Evolutionary conservation across 2,329 filamentous ascomycete species (phyloP).

Genomic region (Nothomitra cinnamomea): DNA sequence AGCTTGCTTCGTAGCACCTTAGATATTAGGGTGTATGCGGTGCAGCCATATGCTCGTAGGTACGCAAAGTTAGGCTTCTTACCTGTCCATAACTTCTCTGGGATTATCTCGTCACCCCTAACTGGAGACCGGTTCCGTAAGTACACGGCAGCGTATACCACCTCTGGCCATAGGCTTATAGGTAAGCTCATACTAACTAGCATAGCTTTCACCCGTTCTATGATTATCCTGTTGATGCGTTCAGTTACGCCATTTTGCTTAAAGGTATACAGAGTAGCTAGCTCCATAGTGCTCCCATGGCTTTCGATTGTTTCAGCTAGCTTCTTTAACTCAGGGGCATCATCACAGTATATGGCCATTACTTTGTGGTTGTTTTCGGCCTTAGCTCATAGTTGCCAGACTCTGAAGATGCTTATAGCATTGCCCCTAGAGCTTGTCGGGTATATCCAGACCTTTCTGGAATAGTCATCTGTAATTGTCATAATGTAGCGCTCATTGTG

Average conservation of each 20-base stretch:
- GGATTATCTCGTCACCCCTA: background rate
- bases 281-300: too few species aligned
- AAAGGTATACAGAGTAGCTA: too few species aligned
- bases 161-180: too few species aligned
- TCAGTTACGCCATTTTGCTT: too few species aligned
- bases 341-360: background rate
- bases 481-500: background rate
- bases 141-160: background rate
- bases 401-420: background rate
- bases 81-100: background rate
- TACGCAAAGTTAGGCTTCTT: background rate
- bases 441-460: too few species aligned
- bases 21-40: background rate
- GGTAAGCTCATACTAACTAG: too few species aligned
- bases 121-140: background rate
- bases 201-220: too few species aligned
- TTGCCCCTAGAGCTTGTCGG: background rate
- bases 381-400: background rate
- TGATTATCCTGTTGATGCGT: too few species aligned
- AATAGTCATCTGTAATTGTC: slow-evolving; percentile 2
- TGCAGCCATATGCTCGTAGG: background rate
- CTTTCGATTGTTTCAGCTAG: background rate
- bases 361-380: background rate
- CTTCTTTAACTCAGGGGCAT: background rate
- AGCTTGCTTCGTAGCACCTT: too few species aligned